These are phyloP conservation scores for Mortierella sp. DNA, from an alignment of 371 early-diverging fungal genomes.

Conservation along the genomic window DNA sequence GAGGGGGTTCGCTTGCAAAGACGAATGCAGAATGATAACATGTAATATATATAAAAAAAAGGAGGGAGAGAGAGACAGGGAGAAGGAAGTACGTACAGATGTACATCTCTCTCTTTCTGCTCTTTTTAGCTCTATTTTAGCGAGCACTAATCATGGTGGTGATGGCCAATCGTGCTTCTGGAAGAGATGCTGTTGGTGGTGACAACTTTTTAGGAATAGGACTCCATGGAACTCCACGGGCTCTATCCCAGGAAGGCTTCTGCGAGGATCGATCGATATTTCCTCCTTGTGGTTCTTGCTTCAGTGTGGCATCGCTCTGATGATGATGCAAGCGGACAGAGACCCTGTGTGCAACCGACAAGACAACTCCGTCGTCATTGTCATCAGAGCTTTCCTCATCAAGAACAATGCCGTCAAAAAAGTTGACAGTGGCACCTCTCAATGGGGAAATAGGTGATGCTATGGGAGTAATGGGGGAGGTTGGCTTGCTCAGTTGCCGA, in stretches of 20 bases:
- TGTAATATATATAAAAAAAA: background rate
- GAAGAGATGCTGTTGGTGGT: background rate
- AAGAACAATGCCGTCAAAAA: slow-evolving; percentile 6
- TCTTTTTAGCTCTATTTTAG: background rate
- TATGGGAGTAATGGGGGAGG: background rate
- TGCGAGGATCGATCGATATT: background rate
- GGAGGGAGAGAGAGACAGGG: background rate
- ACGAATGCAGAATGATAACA: too few species aligned
- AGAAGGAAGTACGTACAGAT: background rate
- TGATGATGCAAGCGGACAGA: slow-evolving; percentile 1
- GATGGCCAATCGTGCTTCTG: background rate
- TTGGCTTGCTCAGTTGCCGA: background rate
- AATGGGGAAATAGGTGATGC: background rate
- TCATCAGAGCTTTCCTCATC: slow-evolving; percentile 16
- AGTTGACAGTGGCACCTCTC: slow-evolving; percentile 4
- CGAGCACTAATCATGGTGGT: slow-evolving; percentile 3
- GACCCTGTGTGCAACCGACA: slow-evolving; percentile 15
- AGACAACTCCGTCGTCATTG: slow-evolving; percentile 8
- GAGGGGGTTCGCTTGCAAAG: too few species aligned
- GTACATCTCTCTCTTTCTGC: background rate
- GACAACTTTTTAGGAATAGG: background rate
- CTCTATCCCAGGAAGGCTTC: slow-evolving; percentile 11
- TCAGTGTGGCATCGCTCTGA: background rate
- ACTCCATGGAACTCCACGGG: slow-evolving; percentile 13
- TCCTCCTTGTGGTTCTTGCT: background rate